Evolutionary conservation across 768 basidiomycete species (phyloP), one percentile per base, ranked within the genome.

Genomic region (Tricholoma bakamatsutake): DNA sequence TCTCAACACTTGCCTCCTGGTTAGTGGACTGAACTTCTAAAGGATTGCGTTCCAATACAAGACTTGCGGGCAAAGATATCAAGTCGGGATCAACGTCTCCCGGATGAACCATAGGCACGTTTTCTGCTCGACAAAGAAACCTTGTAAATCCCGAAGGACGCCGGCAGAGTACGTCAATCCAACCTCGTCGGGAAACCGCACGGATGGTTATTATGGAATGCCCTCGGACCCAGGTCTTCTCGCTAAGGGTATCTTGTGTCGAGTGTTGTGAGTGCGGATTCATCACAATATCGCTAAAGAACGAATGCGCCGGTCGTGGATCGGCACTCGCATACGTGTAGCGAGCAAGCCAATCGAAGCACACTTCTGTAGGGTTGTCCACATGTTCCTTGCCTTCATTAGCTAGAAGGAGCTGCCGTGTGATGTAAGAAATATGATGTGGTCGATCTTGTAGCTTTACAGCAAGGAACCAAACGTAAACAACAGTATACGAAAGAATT

Each of bases 271-370:
- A 63, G 49, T 70, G 70, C 1, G 82, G 77, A 48, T 81, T 82
- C 80, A 87, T 85, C 50, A 96, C 78, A 52, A 94, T 82, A 34
- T 94, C 88, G 58, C 80, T 82, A 53, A 98, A 78, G 50, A 87
- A 76, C 1, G 91, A 92, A 31, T 77, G 80, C 1, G 93, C 83
- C 2, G 96, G 93, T 13, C 90, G 83, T 1, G 96, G 95, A 66
- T 97, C 94, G 13, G 93, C 93, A 63, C 88, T 93, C 12, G 87
- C 93, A 63, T 95, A 98, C 0, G 96, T 88, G 67, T 97, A 97
- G 15, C 97, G 80, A 9, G 93, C 88, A 15, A 99, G 78, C 93
- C 95, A 98, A 68, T 99, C 97, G 65, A 98, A 95, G 70, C 93
- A 96, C 34, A 98, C 96, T 66, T 98, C 93, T 0, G 94, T 91